These are phyloP conservation scores for Xylaria hypoxylon DNA, from an alignment of 2,329 filamentous ascomycete genomes.

Conservation along the genomic window DNA sequence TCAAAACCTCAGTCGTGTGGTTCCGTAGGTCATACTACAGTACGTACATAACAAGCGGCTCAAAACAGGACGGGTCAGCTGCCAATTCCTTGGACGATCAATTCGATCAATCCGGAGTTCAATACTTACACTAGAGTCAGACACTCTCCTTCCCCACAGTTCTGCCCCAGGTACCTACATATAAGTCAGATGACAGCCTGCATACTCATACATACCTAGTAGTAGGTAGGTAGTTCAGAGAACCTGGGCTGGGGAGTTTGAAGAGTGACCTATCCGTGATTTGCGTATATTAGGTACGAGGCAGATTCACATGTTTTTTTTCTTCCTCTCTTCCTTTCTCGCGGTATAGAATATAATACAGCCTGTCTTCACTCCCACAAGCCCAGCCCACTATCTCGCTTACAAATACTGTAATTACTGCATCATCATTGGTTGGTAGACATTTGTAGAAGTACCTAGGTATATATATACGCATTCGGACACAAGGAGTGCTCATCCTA, in stretches of 20 bases:
- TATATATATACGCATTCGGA: too few species aligned
- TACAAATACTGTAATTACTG: conserved; percentile 10
- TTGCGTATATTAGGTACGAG: too few species aligned
- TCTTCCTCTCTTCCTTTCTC: neutral
- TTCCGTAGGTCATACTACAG: neutral
- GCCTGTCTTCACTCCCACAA: too few species aligned
- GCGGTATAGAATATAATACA: neutral
- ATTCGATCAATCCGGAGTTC: too few species aligned
- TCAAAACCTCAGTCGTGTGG: neutral
- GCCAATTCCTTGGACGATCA: conserved; percentile 1
- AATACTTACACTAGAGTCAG: conserved; percentile 13
- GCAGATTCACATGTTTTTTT: conserved; percentile 26
- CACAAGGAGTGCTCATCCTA: too few species aligned
- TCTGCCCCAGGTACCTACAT: neutral
- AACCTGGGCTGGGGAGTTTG: conserved; percentile 22
- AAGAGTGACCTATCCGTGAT: too few species aligned
- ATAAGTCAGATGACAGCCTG: conserved; percentile 27
- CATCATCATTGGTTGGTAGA: conserved; percentile 20
- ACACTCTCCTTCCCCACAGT: conserved; percentile 13
- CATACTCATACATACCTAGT: neutral
- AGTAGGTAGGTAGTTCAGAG: neutral
- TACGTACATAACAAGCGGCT: conserved; percentile 20
- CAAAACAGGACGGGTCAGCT: conserved; percentile 22
- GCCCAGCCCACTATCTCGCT: neutral
- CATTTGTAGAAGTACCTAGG: too few species aligned